phyloP scores from a whole-genome alignment of 2,329 filamentous ascomycete species.

The Alternaria burnsii region DNA sequence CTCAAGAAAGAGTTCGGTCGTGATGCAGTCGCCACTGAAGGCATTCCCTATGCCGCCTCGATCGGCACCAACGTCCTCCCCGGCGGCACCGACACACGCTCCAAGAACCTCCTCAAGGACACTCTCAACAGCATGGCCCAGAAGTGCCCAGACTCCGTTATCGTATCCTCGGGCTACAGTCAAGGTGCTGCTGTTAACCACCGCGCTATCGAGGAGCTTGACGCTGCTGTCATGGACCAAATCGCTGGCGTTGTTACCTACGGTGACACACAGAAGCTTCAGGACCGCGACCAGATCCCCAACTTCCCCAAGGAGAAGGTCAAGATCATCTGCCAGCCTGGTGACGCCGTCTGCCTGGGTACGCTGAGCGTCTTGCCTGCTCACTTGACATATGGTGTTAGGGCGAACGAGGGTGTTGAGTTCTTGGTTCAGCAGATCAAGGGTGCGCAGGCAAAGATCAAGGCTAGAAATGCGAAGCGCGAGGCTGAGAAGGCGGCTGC shows the following conservation, averaged over 20 bases:
- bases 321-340: constrained; percentile 60
- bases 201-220: constrained; percentile 43
- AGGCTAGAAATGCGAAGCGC: constrained; percentile 40
- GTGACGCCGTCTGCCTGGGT: constrained; percentile 62
- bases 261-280: constrained; percentile 56
- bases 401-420: constrained; percentile 38
- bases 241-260: constrained; percentile 56
- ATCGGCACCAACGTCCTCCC: constrained; percentile 41
- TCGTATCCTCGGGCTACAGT: constrained; percentile 45
- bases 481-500: constrained; percentile 22
- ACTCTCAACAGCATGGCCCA: constrained; percentile 37
- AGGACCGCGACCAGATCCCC: constrained; percentile 52
- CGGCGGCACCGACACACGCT: constrained; percentile 37
- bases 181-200: constrained; percentile 49
- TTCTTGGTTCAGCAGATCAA: constrained; percentile 41
- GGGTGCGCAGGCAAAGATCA: constrained; percentile 37
- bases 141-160: constrained; percentile 45
- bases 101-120: constrained; percentile 32
- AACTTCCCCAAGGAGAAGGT: constrained; percentile 54
- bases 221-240: constrained; percentile 36
- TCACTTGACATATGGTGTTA: constrained; percentile 42
- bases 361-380: constrained; percentile 47
- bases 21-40: constrained; percentile 43
- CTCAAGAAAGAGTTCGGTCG: constrained; percentile 39
- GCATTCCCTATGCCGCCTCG: constrained; percentile 42